Evolutionary conservation across 257 asterid genomes (phyloP).

Genomic region (Cynanchum wilfordii): DNA sequence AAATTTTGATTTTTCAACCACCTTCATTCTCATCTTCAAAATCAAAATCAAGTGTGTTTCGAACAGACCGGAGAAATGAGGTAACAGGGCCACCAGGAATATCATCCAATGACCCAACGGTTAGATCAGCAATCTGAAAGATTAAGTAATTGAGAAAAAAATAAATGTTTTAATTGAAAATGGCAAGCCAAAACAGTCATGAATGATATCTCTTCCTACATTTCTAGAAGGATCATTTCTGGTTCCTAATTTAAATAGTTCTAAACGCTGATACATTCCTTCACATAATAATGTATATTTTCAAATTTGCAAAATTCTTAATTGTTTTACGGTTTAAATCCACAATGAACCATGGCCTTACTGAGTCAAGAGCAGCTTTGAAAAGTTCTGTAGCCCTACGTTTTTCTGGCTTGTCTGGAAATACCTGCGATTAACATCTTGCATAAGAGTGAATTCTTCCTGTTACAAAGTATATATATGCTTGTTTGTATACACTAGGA

Average conservation of each 20-base stretch:
- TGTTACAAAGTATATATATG: not conserved
- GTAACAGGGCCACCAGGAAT: slow-evolving; percentile 79
- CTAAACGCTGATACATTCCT: not conserved
- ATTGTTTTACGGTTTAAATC: not conserved
- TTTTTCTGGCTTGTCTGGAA: slow-evolving; percentile 92
- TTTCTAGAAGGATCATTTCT: not conserved
- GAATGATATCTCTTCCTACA: slow-evolving; percentile 8
- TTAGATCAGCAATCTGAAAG: slow-evolving; percentile 71
- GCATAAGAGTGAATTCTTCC: not conserved
- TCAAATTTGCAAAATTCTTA: not conserved
- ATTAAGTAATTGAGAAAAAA: slow-evolving; percentile 6
- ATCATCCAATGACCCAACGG: slow-evolving; percentile 82
- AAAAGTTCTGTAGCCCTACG: slow-evolving; percentile 87
- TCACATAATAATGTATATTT: not conserved
- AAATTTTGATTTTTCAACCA: slow-evolving; percentile 15
- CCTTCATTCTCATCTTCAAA: slow-evolving; percentile 95
- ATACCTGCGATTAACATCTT: slow-evolving; percentile 47
- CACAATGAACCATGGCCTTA: slow-evolving; percentile 26
- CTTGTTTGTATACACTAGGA: not conserved
- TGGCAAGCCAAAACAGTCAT: not conserved
- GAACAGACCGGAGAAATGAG: slow-evolving; percentile 69
- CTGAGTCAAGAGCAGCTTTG: slow-evolving; percentile 83
- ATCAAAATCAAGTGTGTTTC: slow-evolving; percentile 85
- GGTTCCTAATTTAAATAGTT: not conserved
- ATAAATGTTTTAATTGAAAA: not conserved